Evolutionary conservation across 2,329 filamentous ascomycete species (phyloP), one percentile per base, ranked within the genome.

Genomic region (Fusarium udum): DNA sequence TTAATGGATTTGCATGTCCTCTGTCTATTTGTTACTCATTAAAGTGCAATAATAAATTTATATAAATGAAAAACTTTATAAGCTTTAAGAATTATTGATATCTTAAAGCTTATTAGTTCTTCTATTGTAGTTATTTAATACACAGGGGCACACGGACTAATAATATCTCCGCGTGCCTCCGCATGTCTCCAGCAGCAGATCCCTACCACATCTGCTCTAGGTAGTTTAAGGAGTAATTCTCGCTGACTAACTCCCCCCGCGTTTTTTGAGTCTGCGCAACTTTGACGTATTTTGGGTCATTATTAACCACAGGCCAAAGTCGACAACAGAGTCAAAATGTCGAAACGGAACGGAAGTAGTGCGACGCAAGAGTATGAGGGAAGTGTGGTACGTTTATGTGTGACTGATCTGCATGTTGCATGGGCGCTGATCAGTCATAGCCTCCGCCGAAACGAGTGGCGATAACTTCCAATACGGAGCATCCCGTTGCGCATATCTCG

Each of bases 391-490:
- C 4, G 56, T 22, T 15, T 1, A 11, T 0, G 8, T 18, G 7
- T 9, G 10, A 9, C 7, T 28, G 6, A 42, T 15, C 16, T 10
- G n/a, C 16, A 26, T 22, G 13, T 1, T 15, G n/a, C 15, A 3
- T 2, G 24, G 26, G 4, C 6, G 18, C 45, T 69, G 51, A 69
- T 16, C 11, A 12, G n/a, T 20, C 15, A 15, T 8, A 69, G 67
- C 65, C 68, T 42, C 67, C 67, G 1, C 39, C 57, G 18, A 69
- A 69, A 26, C 53, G 65, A 42, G 65, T 69, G 24, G 67, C 67
- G 87, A 88, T 70, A 82, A 85, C 57, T 83, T 86, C 60, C 81
- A 88, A 65, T 64, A 83, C 84, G 13, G 7, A 86, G 87, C 31
- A 84, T 86, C 74, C 75, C 6, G 61, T 81, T 6, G 77, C 79